These are phyloP conservation scores for Elongisporangium prolatum DNA, from an alignment of 352 stramenopile genomes.

Conservation along the genomic window DNA sequence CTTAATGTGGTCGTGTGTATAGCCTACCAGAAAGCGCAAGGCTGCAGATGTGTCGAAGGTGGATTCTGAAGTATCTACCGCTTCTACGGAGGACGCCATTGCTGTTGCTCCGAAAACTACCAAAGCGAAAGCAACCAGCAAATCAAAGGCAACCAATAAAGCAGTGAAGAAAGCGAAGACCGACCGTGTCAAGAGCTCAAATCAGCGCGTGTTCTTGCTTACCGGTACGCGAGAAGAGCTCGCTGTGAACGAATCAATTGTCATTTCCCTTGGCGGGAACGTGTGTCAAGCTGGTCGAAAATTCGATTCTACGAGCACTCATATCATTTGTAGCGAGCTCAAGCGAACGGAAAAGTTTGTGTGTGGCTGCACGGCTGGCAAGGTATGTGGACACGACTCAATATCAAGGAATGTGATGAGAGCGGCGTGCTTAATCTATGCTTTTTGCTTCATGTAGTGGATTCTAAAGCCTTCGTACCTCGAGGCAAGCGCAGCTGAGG, in stretches of 20 bases:
- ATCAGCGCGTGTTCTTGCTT: slow-evolving; percentile 58
- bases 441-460: slow-evolving; percentile 41
- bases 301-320: slow-evolving; percentile 68
- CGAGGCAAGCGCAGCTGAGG: slow-evolving; percentile 47
- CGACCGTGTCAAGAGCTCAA: slow-evolving; percentile 2
- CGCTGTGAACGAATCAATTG: slow-evolving; percentile 70
- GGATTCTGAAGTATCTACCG: background rate
- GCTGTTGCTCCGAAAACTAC: background rate
- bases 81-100: background rate
- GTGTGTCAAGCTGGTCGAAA: slow-evolving; percentile 62
- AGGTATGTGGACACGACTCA: slow-evolving; percentile 32
- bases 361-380: slow-evolving; percentile 70
- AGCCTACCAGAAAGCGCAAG: background rate
- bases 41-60: background rate
- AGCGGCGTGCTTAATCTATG: background rate
- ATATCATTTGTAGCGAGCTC: slow-evolving; percentile 86
- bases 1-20: background rate
- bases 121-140: background rate
- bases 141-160: slow-evolving; percentile 1
- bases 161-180: slow-evolving; percentile 8
- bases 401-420: background rate
- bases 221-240: slow-evolving; percentile 72
- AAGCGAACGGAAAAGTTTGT: slow-evolving; percentile 88
- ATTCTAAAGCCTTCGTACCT: slow-evolving; percentile 85
- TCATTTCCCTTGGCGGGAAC: slow-evolving; percentile 52